These are phyloP conservation scores for Mercurialis annua DNA, from an alignment of 345 rosid genomes.

Conservation along the genomic window DNA sequence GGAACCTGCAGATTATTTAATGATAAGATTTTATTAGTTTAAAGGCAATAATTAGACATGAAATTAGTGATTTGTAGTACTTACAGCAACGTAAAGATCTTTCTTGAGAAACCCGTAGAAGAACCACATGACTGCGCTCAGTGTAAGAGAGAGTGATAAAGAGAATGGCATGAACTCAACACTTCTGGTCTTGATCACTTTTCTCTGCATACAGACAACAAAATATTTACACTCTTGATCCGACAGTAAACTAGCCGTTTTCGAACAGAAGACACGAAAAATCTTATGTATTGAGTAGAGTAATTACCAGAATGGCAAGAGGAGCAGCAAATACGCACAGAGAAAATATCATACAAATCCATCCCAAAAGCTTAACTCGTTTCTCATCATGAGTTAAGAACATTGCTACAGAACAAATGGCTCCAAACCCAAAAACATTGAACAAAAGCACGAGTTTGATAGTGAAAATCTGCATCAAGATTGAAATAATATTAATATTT, in stretches of 20 bases:
- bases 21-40: neutral
- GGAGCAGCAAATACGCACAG: slow-evolving; percentile 77
- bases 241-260: too few species aligned
- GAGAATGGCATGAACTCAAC: slow-evolving; percentile 80
- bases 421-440: slow-evolving; percentile 61
- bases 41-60: neutral
- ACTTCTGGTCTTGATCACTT: slow-evolving; percentile 76
- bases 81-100: slow-evolving; percentile 72
- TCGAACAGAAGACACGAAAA: too few species aligned
- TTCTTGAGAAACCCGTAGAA: slow-evolving; percentile 62
- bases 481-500: neutral
- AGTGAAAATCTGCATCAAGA: slow-evolving; percentile 42
- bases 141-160: slow-evolving; percentile 71
- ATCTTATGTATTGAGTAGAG: too few species aligned
- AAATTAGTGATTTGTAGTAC: slow-evolving; percentile 8
- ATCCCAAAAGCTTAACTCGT: slow-evolving; percentile 57
- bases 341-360: slow-evolving; percentile 72
- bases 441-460: slow-evolving; percentile 44
- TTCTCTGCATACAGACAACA: slow-evolving; percentile 45
- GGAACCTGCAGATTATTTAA: slow-evolving; percentile 47
- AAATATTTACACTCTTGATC: too few species aligned
- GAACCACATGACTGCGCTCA: slow-evolving; percentile 91
- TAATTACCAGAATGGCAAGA: slow-evolving; percentile 73
- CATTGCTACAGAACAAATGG: slow-evolving; percentile 38
- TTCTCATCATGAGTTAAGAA: slow-evolving; percentile 35